Evolutionary conservation across 257 asterid genomes (phyloP).

Genomic region (Plantago elongata): DNA sequence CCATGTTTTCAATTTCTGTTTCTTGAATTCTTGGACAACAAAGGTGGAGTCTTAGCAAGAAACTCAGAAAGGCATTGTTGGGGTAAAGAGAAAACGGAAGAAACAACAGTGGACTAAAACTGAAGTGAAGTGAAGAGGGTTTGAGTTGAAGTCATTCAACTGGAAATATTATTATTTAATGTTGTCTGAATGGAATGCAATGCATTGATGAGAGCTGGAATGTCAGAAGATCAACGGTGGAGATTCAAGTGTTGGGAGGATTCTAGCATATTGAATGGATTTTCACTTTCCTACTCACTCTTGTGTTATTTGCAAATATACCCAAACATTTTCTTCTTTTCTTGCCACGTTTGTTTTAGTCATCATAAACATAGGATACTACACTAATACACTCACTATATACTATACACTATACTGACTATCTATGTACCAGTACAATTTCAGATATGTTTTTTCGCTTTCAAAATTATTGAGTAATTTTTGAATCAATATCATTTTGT

Average conservation of each 20-base stretch:
- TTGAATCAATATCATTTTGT: too few relatives aligned
- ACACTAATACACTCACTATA: too few relatives aligned
- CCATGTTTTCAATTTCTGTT: constrained; percentile 24
- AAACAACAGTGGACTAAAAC: not conserved
- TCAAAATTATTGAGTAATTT: too few relatives aligned
- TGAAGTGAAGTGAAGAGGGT: not conserved
- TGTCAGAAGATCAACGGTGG: constrained; percentile 30
- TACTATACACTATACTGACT: too few relatives aligned
- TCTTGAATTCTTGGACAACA: constrained; percentile 23
- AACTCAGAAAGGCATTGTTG: constrained; percentile 7
- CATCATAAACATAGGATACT: too few relatives aligned
- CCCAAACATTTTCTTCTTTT: too few relatives aligned
- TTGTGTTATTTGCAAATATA: not conserved
- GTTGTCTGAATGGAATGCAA: constrained; percentile 8
- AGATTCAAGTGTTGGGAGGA: constrained; percentile 17
- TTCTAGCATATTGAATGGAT: constrained; percentile 9
- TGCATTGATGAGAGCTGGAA: not conserved
- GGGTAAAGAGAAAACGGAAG: not conserved
- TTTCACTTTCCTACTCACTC: not conserved
- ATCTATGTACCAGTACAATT: too few relatives aligned
- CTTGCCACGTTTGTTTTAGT: too few relatives aligned
- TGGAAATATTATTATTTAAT: constrained; percentile 4
- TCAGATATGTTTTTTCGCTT: too few relatives aligned
- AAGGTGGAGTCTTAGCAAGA: constrained; percentile 27
- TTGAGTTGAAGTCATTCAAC: not conserved